Percentiles rank a stretch among this genome's conserved stretches.
Conservation (phyloP, 2,329 filamentous ascomycete genomes). For the Pseudocercospora macadamiae region DNA sequence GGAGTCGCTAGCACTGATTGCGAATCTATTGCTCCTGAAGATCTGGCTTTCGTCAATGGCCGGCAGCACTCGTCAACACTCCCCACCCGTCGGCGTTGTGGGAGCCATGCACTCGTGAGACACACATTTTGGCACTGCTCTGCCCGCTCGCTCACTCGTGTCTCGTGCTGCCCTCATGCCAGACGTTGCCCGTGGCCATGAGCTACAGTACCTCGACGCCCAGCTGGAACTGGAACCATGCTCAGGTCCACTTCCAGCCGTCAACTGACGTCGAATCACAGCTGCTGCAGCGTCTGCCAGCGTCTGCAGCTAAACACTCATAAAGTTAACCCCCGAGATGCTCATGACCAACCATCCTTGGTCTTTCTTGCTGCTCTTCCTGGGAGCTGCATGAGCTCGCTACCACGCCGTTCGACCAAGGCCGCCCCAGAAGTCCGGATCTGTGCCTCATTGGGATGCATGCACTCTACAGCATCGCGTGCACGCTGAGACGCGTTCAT, state of each 20-base stretch:
- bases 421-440: slow-evolving; percentile 13
- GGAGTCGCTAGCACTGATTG: too few species aligned
- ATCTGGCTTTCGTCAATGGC: slow-evolving; percentile 12
- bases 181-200: slow-evolving; percentile 1
- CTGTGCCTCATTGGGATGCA: slow-evolving; percentile 17
- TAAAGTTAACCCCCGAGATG: slow-evolving; percentile 22
- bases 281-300: slow-evolving; percentile 3
- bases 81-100: neutral
- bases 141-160: neutral
- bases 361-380: slow-evolving; percentile 13
- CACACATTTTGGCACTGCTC: slow-evolving; percentile 9
- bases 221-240: slow-evolving; percentile 15
- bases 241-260: slow-evolving; percentile 21
- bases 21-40: slow-evolving; percentile 9
- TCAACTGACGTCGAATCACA: slow-evolving; percentile 27
- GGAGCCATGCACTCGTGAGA: slow-evolving; percentile 4
- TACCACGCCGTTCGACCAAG: slow-evolving; percentile 17
- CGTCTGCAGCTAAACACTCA: slow-evolving; percentile 23
- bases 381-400: slow-evolving; percentile 19
- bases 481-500: slow-evolving; percentile 20
- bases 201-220: slow-evolving; percentile 8
- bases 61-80: neutral
- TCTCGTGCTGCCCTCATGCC: neutral
- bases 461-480: slow-evolving; percentile 18
- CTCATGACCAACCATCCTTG: slow-evolving; percentile 26